A percentile compares a stretch with the other conserved stretches of the same genome.
Conservation (phyloP, 2,329 filamentous ascomycete genomes). For the Onygenales sp. region DNA sequence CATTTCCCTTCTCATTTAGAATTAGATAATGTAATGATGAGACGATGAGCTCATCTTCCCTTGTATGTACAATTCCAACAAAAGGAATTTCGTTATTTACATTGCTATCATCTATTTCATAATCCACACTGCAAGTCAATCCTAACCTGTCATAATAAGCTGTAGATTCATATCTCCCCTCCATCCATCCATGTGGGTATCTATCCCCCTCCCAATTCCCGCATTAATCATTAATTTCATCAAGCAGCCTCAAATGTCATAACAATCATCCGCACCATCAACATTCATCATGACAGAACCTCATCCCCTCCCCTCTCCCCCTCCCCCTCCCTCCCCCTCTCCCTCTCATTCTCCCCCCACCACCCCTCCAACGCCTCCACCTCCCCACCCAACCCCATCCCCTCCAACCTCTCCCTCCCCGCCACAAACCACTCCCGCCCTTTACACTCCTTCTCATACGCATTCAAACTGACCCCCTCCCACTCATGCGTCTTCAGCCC, state of each 20-base stretch:
- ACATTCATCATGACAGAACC: not conserved
- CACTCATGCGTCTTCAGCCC: constrained; percentile 20
- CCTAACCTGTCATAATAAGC: not conserved
- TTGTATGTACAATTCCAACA: too few relatives aligned
- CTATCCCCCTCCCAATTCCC: too few relatives aligned
- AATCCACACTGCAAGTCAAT: not conserved
- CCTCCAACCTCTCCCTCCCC: constrained; percentile 10
- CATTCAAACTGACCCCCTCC: constrained; percentile 20
- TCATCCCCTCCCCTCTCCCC: constrained; percentile 7
- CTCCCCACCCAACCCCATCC: constrained; percentile 16
- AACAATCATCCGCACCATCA: not conserved
- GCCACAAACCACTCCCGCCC: constrained; percentile 17
- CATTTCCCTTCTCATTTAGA: too few relatives aligned
- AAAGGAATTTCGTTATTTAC: too few relatives aligned
- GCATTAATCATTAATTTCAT: not conserved
- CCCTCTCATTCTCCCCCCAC: constrained; percentile 11
- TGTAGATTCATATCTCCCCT: not conserved
- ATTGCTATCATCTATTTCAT: not conserved
- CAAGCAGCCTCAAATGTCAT: not conserved
- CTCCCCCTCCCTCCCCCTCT: not conserved
- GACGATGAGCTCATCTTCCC: too few relatives aligned
- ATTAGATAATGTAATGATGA: too few relatives aligned
- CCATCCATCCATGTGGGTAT: not conserved
- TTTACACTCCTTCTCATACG: constrained; percentile 17
- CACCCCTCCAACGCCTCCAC: constrained; percentile 9